These are phyloP conservation scores for Venturia aucupariae DNA, from an alignment of 2,329 filamentous ascomycete genomes.

Conservation along the genomic window DNA sequence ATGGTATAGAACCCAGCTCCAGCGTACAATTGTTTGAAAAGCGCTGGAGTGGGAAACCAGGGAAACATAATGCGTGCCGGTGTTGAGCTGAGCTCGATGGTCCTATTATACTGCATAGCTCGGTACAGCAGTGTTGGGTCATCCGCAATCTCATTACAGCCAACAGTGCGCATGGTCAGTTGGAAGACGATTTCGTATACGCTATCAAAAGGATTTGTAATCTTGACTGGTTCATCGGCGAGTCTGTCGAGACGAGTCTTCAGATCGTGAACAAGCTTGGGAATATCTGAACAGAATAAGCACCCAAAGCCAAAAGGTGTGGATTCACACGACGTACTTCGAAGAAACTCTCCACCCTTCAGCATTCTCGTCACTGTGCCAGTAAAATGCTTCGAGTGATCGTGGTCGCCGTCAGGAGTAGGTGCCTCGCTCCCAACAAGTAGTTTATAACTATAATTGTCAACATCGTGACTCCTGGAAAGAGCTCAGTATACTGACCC, in stretches of 20 bases:
- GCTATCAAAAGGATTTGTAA: conserved; percentile 46
- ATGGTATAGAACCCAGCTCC: conserved; percentile 41
- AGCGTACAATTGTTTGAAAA: conserved; percentile 36
- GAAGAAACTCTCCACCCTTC: conserved; percentile 20
- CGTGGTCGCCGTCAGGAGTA: conserved; percentile 16
- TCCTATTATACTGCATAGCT: conserved; percentile 38
- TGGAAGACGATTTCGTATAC: conserved; percentile 46
- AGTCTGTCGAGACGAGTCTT: conserved; percentile 32
- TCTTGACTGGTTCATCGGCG: conserved; percentile 23
- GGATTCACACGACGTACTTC: background rate
- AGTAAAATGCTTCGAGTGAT: conserved; percentile 21
- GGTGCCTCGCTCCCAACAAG: conserved; percentile 21
- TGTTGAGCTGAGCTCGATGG: conserved; percentile 37
- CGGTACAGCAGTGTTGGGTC: conserved; percentile 33
- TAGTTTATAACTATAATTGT: conserved; percentile 21
- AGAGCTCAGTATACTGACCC: conserved; percentile 35
- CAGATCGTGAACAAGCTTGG: conserved; percentile 32
- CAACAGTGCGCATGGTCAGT: conserved; percentile 49
- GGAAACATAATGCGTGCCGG: conserved; percentile 44
- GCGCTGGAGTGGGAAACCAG: conserved; percentile 38
- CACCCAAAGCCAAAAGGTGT: conserved; percentile 14
- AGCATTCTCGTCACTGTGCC: conserved; percentile 21
- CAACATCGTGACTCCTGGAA: background rate
- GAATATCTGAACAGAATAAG: conserved; percentile 18
- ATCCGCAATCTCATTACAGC: conserved; percentile 44